Conservation (phyloP, 2,329 filamentous ascomycete genomes). For the Alternaria infectoria region DNA sequence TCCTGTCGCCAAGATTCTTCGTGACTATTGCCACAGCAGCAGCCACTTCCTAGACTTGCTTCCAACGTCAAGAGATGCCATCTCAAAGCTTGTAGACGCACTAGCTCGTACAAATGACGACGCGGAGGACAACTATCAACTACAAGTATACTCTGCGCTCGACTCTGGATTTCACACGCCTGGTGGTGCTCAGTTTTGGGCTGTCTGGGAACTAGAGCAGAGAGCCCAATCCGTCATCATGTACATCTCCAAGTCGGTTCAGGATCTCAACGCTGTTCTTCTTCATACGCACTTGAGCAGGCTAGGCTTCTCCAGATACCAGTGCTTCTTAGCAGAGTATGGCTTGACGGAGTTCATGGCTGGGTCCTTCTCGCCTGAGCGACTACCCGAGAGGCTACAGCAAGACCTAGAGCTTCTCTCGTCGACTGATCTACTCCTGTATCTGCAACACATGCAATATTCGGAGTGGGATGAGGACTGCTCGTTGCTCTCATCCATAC, state of each 20-base stretch:
- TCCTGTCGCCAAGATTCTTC: constrained; percentile 20
- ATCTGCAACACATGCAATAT: constrained; percentile 42
- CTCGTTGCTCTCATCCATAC: constrained; percentile 35
- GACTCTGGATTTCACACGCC: constrained; percentile 49
- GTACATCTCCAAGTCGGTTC: constrained; percentile 46
- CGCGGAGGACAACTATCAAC: constrained; percentile 34
- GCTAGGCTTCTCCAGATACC: constrained; percentile 42
- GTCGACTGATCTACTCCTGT: constrained; percentile 42
- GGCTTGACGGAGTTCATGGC: constrained; percentile 25
- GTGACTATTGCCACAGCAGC: constrained; percentile 19
- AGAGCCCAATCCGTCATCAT: constrained; percentile 36
- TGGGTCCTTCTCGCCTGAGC: constrained; percentile 8
- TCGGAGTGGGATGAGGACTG: constrained; percentile 42
- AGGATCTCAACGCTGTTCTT: constrained; percentile 35
- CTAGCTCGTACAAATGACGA: constrained; percentile 34
- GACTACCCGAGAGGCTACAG: constrained; percentile 34
- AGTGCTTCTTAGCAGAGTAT: constrained; percentile 44
- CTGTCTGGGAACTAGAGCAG: constrained; percentile 42
- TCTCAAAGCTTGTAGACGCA: constrained; percentile 29
- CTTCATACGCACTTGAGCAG: constrained; percentile 46
- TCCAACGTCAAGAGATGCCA: constrained; percentile 29
- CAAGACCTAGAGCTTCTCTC: constrained; percentile 45
- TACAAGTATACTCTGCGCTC: constrained; percentile 43
- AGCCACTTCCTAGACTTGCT: constrained; percentile 26
- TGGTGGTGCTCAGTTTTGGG: constrained; percentile 43